phyloP scores from a whole-genome alignment of 345 rosid genomes.

The Rhizophora apiculata region DNA sequence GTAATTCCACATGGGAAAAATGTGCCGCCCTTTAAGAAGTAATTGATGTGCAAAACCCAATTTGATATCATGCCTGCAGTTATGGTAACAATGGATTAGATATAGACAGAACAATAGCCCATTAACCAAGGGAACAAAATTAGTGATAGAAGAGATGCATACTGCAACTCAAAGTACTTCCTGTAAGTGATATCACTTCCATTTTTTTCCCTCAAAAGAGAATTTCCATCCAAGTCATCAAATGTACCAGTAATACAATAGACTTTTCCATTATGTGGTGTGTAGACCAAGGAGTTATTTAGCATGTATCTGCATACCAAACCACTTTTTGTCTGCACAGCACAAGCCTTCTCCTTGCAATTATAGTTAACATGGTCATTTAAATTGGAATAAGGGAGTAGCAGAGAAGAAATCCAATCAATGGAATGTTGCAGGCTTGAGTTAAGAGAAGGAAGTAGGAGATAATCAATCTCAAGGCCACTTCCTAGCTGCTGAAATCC shows the following conservation, averaged over 20 bases:
- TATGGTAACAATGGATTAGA: constrained; percentile 1
- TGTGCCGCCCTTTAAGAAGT: constrained; percentile 49
- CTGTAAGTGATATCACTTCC: constrained; percentile 45
- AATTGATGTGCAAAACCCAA: constrained; percentile 36
- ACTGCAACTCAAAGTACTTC: constrained; percentile 50
- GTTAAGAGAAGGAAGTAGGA: constrained; percentile 50
- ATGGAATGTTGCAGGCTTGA: constrained; percentile 22
- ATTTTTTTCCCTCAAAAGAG: constrained; percentile 39
- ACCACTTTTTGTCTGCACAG: constrained; percentile 50
- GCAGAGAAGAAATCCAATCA: constrained; percentile 62
- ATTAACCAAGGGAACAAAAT: background rate
- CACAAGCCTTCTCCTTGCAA: constrained; percentile 21
- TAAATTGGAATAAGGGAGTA: constrained; percentile 23
- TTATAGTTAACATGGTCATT: constrained; percentile 30
- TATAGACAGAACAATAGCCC: background rate
- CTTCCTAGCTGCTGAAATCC: constrained; percentile 23
- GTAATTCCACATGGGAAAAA: constrained; percentile 56
- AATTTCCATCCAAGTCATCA: constrained; percentile 47
- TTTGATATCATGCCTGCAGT: constrained; percentile 53
- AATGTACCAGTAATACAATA: constrained; percentile 53
- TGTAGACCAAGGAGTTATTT: constrained; percentile 57
- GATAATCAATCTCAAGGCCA: constrained; percentile 48
- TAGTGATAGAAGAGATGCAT: constrained; percentile 1
- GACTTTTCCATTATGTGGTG: constrained; percentile 64
- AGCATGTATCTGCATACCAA: constrained; percentile 44